Conservation (phyloP, 768 basidiomycete species). For the Mrakia hoshinonis region DNA sequence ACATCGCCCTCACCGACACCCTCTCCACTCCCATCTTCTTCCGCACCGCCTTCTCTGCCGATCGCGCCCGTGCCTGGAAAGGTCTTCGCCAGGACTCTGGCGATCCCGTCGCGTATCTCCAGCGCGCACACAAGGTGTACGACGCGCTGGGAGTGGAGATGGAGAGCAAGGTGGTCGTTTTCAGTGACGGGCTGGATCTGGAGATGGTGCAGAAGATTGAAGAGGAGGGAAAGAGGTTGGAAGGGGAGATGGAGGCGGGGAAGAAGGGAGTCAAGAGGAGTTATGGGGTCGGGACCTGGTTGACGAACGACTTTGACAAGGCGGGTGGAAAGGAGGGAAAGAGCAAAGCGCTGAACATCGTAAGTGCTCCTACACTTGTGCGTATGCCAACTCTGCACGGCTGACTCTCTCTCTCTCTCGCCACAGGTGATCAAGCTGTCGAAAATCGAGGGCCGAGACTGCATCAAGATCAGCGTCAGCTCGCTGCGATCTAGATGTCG, state of each 20-base stretch:
- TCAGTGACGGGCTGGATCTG: slow-evolving; percentile 69
- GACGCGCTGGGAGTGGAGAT: slow-evolving; percentile 54
- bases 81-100: slow-evolving; percentile 88
- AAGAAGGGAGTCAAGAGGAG: slow-evolving; percentile 46
- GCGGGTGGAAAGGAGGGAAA: slow-evolving; percentile 36
- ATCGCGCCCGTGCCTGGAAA: slow-evolving; percentile 21
- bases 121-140: slow-evolving; percentile 63
- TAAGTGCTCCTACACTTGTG: slow-evolving; percentile 38
- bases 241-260: not conserved
- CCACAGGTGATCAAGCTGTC: slow-evolving; percentile 45
- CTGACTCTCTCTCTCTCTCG: not conserved
- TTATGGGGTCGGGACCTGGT: slow-evolving; percentile 86
- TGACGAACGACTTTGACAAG: slow-evolving; percentile 74
- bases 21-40: slow-evolving; percentile 84
- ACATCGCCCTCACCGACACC: slow-evolving; percentile 86
- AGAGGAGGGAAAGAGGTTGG: slow-evolving; percentile 35
- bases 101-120: slow-evolving; percentile 72
- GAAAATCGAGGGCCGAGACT: slow-evolving; percentile 60
- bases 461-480: slow-evolving; percentile 92
- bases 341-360: slow-evolving; percentile 62
- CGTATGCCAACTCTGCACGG: slow-evolving; percentile 43
- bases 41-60: slow-evolving; percentile 33
- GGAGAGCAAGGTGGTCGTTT: slow-evolving; percentile 49
- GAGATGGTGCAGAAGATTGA: slow-evolving; percentile 63
- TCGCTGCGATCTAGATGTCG: slow-evolving; percentile 55